These are phyloP conservation scores for Schwanniomyces sp. DNA, from an alignment of 805 yeast species.

Conservation along the genomic window DNA sequence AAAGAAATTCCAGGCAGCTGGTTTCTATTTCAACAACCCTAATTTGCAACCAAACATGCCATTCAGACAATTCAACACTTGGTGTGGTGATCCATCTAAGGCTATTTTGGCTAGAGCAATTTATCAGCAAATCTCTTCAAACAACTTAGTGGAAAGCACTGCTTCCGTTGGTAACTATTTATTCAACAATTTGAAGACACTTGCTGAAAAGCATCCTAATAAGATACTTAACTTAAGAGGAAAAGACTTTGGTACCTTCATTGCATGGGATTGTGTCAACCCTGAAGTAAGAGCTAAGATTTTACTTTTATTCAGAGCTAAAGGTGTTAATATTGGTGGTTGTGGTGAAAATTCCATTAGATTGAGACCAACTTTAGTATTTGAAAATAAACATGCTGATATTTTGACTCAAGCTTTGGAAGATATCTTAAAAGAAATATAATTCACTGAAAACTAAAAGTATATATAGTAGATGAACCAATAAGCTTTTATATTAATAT, in stretches of 20 bases:
- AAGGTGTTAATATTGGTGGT: conserved; percentile 68
- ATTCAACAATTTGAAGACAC: conserved; percentile 38
- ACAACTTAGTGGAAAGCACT: conserved; percentile 49
- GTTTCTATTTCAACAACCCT: conserved; percentile 77
- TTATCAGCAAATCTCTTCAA: conserved; percentile 51
- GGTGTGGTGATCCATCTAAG: conserved; percentile 92
- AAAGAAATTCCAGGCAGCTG: conserved; percentile 88
- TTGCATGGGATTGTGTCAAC: conserved; percentile 59
- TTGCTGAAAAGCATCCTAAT: conserved; percentile 42
- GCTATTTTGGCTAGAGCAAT: conserved; percentile 65
- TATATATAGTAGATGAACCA: neutral
- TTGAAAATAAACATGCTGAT: conserved; percentile 62
- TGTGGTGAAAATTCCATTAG: conserved; percentile 61
- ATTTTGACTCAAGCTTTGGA: conserved; percentile 47
- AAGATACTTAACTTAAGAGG: conserved; percentile 57
- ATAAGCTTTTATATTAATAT: neutral
- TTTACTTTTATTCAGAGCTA: conserved; percentile 43
- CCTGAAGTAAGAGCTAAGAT: conserved; percentile 47
- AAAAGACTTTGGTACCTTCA: conserved; percentile 60
- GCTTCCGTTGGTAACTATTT: conserved; percentile 56
- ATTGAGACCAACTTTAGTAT: conserved; percentile 65
- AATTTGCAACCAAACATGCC: conserved; percentile 71
- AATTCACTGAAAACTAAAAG: neutral
- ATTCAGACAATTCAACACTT: conserved; percentile 90
- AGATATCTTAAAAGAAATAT: conserved; percentile 17